Base-by-base conservation (phyloP, 2,329 filamentous ascomycete species). In the Aspergillus sp. region DNA sequence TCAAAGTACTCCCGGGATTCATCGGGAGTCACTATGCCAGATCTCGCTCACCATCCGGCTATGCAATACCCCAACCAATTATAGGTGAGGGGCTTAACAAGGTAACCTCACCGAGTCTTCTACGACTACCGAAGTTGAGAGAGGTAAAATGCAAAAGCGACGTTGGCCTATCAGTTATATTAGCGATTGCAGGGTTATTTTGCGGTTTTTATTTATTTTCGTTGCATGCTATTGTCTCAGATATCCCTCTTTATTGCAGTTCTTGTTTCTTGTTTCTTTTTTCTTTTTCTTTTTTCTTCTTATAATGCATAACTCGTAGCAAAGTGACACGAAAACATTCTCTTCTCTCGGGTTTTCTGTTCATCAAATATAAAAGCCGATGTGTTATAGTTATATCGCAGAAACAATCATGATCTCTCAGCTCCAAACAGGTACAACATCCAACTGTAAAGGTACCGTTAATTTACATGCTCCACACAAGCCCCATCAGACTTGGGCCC, bases 31-130 rank as follows among this genome's bases (percentile, higher is more conserved):
- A 74, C 81, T 48, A 76, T 79, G 63, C 85, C 85, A 3, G 79
- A 86, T 64, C 72, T 83, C 54, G 82, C 84, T 3, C 78, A 85
- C 65, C 84, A 87, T 67, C 77, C 84, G 6, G 77, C 77, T 17
- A 70, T 77, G 70, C 68, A 70, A 69, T 68, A 70, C 39, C 66
- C 70, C 21, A 64, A 56, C 3, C 67, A 67, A 49, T 54, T 66
- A 19, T 70, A 58, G 55, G 8, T 14, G 17, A 23, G 21, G n/a
- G 35, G 35, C 15, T 7, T 37, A n/a, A n/a, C 35, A 27, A 7
- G 3, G 27, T 6, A 21, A 21, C 8, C 3, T 7, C 3, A 37
- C 17, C 17, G 12, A 15, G 23, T 12, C n/a, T 14, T 23, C 14
- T 40, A 37, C 21, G 17, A 25, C 25, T 19, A 15, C 27, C 39